Base-by-base conservation (phyloP, 768 basidiomycete species). In the Paxillus ammoniavirescens region DNA sequence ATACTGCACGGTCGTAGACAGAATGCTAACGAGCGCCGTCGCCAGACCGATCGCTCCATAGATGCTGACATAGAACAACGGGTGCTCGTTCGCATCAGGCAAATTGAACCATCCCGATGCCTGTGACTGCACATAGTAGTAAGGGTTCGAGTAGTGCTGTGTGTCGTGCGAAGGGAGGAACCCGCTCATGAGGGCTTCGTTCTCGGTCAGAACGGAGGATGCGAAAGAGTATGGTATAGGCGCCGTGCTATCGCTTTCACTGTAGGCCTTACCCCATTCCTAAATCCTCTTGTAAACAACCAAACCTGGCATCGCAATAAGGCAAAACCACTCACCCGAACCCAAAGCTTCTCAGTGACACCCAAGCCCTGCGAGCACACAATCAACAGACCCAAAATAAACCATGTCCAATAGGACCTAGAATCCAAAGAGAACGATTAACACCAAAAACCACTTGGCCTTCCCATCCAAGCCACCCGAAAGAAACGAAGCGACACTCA, bases 1-100 rank as follows among this genome's bases (percentile, higher is more conserved):
- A 59, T 80, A 85, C 64, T 88, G 85, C 1, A 80, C 78, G 18
- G 75, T 68, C 15, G 72, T 72, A 15, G 80, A 76, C 8, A 72
- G 44, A 5, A 85, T 70, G 43, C 72, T 76, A 28, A 81, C 69
- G 5, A 82, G 17, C 0, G 79, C 82, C 35, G 75, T 75, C 13
- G 62, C 61, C 6, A 86, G 54, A 1, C 84, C 82, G 55, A 91
- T 84, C 0, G 74, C 74, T 0, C 83, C 83, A 58, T 87, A 90
- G 18, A 89, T 65, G 0, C 78, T 79, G 41, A 91, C 77, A 55
- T 89, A 91, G 71, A 88, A 90, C 58, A 89, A 63, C 0, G 89
- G 89, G 37, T 84, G 78, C 17, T 80, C 74, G 13, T 77, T 67
- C 0, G 83, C 86, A 33, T 72, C 73, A 0, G 85, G 86, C 64